These are phyloP conservation scores for Thermothielavioides terrestris DNA, from an alignment of 495 filamentous ascomycete species.

Conservation along the genomic window DNA sequence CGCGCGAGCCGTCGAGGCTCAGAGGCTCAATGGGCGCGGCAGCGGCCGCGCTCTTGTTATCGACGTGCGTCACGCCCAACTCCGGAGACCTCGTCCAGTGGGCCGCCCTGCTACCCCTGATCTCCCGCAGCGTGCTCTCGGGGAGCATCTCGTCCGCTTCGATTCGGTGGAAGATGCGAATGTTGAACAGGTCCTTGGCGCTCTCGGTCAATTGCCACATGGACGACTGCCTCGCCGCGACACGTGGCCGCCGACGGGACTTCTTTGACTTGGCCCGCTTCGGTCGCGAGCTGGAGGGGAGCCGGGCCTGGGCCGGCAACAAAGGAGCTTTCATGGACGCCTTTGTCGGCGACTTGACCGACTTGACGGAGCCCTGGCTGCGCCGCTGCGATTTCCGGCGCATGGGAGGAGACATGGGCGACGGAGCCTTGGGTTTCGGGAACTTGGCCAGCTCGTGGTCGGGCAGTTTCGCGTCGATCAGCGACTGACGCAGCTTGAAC, in stretches of 20 bases:
- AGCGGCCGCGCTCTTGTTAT: constrained; percentile 9
- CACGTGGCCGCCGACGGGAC: constrained; percentile 22
- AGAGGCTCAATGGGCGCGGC: constrained; percentile 30
- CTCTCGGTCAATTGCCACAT: constrained; percentile 43
- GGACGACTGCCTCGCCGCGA: constrained; percentile 22
- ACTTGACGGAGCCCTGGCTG: constrained; percentile 18
- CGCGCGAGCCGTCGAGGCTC: constrained; percentile 26
- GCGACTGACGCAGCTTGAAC: constrained; percentile 28
- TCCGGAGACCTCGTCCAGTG: constrained; percentile 12
- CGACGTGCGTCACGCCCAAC: constrained; percentile 11
- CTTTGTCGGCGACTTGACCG: constrained; percentile 21
- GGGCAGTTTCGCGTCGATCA: constrained; percentile 26
- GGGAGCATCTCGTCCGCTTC: constrained; percentile 47
- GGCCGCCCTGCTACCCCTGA: constrained; percentile 27
- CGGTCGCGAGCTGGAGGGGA: constrained; percentile 17
- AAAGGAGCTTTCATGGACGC: constrained; percentile 10
- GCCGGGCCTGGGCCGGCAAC: constrained; percentile 17
- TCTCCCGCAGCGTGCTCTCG: constrained; percentile 34
- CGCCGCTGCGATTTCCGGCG: constrained; percentile 24
- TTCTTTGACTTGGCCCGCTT: constrained; percentile 40
- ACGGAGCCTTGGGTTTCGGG: not conserved
- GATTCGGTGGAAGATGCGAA: constrained; percentile 35
- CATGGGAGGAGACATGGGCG: constrained; percentile 5
- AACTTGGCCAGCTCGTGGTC: constrained; percentile 13
- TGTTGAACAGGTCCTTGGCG: constrained; percentile 39